Conservation (phyloP, 2,329 filamentous ascomycete genomes). For the Fusarium sarcochroum region DNA sequence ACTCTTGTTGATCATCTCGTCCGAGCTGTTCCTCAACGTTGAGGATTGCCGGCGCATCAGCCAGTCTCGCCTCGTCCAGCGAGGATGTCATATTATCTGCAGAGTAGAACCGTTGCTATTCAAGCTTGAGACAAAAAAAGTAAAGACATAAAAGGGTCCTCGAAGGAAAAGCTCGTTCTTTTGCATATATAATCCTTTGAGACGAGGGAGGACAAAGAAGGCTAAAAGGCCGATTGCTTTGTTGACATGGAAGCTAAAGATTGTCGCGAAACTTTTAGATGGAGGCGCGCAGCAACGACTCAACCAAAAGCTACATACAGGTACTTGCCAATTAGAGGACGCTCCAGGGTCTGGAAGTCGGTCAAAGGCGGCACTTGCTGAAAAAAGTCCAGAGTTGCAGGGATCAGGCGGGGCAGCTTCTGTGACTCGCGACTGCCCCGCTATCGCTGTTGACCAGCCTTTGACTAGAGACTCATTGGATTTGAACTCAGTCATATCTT, state of each 20-base stretch:
- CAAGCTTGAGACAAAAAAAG: too few species aligned
- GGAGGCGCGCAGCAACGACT: neutral
- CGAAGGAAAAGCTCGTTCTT: too few species aligned
- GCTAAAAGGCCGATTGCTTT: conserved; percentile 8
- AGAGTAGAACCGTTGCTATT: neutral
- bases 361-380: conserved; percentile 47
- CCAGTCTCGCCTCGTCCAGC: conserved; percentile 33
- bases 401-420: conserved; percentile 49
- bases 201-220: neutral
- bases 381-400: conserved; percentile 37
- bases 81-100: conserved; percentile 28
- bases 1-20: conserved; percentile 68
- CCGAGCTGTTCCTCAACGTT: conserved; percentile 49
- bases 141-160: too few species aligned
- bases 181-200: neutral
- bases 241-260: conserved; percentile 11
- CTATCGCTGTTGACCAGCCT: conserved; percentile 41
- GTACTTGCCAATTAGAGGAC: conserved; percentile 36
- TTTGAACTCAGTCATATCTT: conserved; percentile 38
- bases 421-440: conserved; percentile 41
- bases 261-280: conserved; percentile 14
- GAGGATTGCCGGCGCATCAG: conserved; percentile 48
- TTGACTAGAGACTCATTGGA: conserved; percentile 26
- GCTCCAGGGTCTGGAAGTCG: conserved; percentile 37
- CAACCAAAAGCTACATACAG: neutral